These are phyloP conservation scores for Hebeloma cylindrosporum DNA, from an alignment of 768 basidiomycete genomes.

Conservation along the genomic window DNA sequence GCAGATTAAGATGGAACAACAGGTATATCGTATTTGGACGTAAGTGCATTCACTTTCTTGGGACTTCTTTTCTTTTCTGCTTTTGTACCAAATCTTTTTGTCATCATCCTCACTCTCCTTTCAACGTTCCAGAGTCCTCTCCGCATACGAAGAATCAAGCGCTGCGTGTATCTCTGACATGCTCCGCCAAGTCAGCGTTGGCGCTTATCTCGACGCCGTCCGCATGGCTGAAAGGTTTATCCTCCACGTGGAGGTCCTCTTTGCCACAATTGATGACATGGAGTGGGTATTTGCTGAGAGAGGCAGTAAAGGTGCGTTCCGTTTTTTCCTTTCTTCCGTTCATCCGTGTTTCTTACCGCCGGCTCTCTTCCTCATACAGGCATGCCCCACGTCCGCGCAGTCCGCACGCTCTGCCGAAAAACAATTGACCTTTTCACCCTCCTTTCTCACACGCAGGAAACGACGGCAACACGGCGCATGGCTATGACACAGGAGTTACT, in stretches of 20 bases:
- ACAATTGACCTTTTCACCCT: slow-evolving; percentile 98
- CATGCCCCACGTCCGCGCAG: slow-evolving; percentile 98
- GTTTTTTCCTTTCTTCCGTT: neutral
- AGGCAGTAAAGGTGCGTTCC: slow-evolving; percentile 83
- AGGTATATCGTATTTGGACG: slow-evolving; percentile 99
- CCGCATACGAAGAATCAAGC: slow-evolving; percentile 98
- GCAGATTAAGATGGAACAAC: slow-evolving; percentile 92
- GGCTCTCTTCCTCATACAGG: slow-evolving; percentile 50
- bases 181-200: slow-evolving; percentile 95
- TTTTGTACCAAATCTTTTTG: too few species aligned
- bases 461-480: slow-evolving; percentile 84
- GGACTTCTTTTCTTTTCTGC: too few species aligned
- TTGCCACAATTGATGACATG: slow-evolving; percentile 95
- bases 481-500: slow-evolving; percentile 97
- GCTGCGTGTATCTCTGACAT: slow-evolving; percentile 99
- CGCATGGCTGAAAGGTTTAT: slow-evolving; percentile 99
- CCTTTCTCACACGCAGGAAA: slow-evolving; percentile 93
- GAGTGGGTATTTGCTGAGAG: slow-evolving; percentile 82
- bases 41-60: slow-evolving; percentile 40
- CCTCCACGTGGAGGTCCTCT: slow-evolving; percentile 95
- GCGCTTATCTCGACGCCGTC: slow-evolving; percentile 94
- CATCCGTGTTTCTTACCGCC: slow-evolving; percentile 1
- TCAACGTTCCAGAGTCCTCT: slow-evolving; percentile 65
- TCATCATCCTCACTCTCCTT: slow-evolving; percentile 7
- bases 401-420: slow-evolving; percentile 97